Base-by-base conservation (phyloP, 352 stramenopile species). In the Peronospora belbahrii region DNA sequence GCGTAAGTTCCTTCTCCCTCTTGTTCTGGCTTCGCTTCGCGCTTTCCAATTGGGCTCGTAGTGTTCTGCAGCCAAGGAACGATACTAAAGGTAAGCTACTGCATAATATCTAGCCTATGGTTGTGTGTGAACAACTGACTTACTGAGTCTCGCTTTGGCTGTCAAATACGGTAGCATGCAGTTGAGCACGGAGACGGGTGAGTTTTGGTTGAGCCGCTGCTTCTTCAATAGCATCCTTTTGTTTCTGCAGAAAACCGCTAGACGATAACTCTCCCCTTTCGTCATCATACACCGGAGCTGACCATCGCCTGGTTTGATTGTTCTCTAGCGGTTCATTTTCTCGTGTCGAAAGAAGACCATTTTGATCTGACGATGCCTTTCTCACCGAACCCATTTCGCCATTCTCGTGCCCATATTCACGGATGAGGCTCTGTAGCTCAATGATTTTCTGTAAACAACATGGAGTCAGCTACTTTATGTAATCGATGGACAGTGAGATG, bases 401-500 rank as follows among this genome's bases (percentile, higher is more conserved):
- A 15, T 81, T 59, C 14, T 78, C 68, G 2, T 65, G 63, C 20
- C 60, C 54, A 28, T 81, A 76, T 27, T 54, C 48, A 7, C 73
- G 75, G 35, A 87, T 87, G 22, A 83, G 51, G 3, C 63, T 58
- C 47, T 85, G 72, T 19, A 87, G 66, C 58, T 87, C 75, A 42
- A 83, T 65, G 48, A 87, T 87, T 76, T 83, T 83, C 66, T 83
- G 13, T 15, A 33, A 13, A 27, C 33, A 46, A 33, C 33, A 22
- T n/a, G n/a, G 11, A 11, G 9, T 48, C 13, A 48, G 54, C 28
- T 2, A 32, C 19, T 13, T 39, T 7, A 15, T 17, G n/a, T n/a
- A n/a, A n/a, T n/a, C n/a, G n/a, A n/a, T n/a, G n/a, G n/a, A n/a
- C 11, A 4, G 13, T 32, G 42, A 28, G 10, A 2, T 32, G 15